These are phyloP conservation scores for Torulaspora microellipsoides DNA, from an alignment of 805 yeast species.

Conservation along the genomic window DNA sequence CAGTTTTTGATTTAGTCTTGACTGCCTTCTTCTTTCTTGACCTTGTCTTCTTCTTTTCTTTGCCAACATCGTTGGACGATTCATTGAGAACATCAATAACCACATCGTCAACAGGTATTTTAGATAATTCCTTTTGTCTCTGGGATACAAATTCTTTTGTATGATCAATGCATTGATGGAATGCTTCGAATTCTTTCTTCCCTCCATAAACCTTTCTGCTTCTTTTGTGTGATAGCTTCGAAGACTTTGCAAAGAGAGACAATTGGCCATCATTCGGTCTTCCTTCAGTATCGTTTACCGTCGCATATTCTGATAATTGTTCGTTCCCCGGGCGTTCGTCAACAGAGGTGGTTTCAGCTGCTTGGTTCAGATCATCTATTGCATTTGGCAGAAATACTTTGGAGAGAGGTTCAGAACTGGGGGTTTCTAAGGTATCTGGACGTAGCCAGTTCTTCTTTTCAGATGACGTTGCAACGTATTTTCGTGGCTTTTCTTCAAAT, in stretches of 20 bases:
- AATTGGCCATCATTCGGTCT: neutral
- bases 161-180: slow-evolving; percentile 15
- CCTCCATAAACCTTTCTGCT: slow-evolving; percentile 11
- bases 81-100: slow-evolving; percentile 16
- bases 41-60: neutral
- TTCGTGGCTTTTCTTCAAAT: neutral
- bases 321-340: neutral
- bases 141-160: slow-evolving; percentile 7
- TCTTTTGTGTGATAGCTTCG: neutral
- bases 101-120: slow-evolving; percentile 13
- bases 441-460: neutral
- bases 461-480: neutral
- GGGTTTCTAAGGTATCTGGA: neutral
- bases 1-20: neutral
- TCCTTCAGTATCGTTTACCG: neutral
- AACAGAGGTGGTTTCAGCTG: neutral
- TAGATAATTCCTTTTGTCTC: slow-evolving; percentile 3
- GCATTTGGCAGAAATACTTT: neutral
- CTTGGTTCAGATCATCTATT: neutral
- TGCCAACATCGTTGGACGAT: neutral
- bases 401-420: neutral
- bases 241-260: neutral
- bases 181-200: slow-evolving; percentile 15
- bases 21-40: neutral
- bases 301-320: neutral